phyloP scores from a whole-genome alignment of 73 alveolate species.

The Paramecium primaurelia region DNA sequence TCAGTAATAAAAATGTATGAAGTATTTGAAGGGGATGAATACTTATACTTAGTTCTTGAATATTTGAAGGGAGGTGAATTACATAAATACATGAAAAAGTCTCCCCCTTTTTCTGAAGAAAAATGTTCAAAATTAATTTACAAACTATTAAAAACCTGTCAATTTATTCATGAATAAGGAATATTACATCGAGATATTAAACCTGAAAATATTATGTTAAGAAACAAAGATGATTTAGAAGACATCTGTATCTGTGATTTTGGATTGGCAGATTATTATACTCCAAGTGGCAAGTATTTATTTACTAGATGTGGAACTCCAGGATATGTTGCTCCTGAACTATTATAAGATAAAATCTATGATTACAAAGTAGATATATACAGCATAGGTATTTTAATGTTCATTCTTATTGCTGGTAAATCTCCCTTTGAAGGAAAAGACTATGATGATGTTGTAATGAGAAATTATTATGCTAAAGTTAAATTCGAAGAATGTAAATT shows the following conservation, averaged over 20 bases:
- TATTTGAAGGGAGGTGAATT: conserved; percentile 55
- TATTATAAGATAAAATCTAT: conserved; percentile 70
- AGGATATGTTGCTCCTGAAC: conserved; percentile 97
- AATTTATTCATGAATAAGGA: conserved; percentile 74
- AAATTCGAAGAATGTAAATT: not conserved
- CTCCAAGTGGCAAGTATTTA: conserved; percentile 43
- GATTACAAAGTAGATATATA: conserved; percentile 59
- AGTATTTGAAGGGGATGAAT: conserved; percentile 55
- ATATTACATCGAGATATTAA: conserved; percentile 84
- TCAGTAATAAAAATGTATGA: conserved; percentile 45
- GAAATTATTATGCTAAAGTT: not conserved
- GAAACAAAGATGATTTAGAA: conserved; percentile 66
- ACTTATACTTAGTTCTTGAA: conserved; percentile 40
- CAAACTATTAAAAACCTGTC: conserved; percentile 19
- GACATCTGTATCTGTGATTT: conserved; percentile 78
- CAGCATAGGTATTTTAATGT: conserved; percentile 52
- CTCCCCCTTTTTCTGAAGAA: conserved; percentile 61
- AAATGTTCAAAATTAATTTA: not conserved
- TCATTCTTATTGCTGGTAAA: conserved; percentile 17
- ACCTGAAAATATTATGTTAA: conserved; percentile 81
- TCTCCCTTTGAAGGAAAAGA: conserved; percentile 32
- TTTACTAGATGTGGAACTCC: conserved; percentile 94
- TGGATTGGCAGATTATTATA: conserved; percentile 66
- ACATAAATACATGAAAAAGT: not conserved
- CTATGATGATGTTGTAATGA: conserved; percentile 26